Percentiles rank a stretch among this genome's conserved stretches.
Evolutionary conservation across 495 filamentous ascomycete species (phyloP).

Genomic region (Apodospora peruviana): DNA sequence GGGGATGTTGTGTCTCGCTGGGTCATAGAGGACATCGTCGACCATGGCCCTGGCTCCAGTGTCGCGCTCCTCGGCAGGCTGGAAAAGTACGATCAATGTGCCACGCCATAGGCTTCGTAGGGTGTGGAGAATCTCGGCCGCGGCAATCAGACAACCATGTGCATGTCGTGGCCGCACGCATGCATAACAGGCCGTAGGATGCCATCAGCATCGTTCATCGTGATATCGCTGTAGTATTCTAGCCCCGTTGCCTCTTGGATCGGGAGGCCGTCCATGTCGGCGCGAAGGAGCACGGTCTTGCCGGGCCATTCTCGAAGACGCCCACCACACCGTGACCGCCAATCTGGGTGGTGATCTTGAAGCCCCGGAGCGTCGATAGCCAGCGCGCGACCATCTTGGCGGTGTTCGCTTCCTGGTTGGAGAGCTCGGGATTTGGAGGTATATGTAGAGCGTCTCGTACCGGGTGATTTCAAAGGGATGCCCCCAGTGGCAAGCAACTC

Average conservation of each 20-base stretch:
- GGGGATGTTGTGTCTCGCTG: conserved; percentile 34
- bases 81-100: conserved; percentile 54
- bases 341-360: conserved; percentile 43
- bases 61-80: conserved; percentile 55
- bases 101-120: conserved; percentile 47
- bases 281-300: conserved; percentile 48
- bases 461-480: too few species aligned
- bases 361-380: conserved; percentile 35
- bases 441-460: too few species aligned
- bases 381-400: conserved; percentile 33
- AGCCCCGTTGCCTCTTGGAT: conserved; percentile 51
- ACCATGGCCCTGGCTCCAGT: conserved; percentile 56
- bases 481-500: too few species aligned
- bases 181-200: conserved; percentile 54
- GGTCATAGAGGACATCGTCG: conserved; percentile 53
- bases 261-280: conserved; percentile 60
- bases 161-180: conserved; percentile 63
- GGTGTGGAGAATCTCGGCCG: conserved; percentile 37
- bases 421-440: conserved; percentile 42
- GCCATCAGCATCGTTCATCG: conserved; percentile 38
- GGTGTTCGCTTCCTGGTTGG: conserved; percentile 42
- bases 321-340: conserved; percentile 54
- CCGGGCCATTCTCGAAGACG: conserved; percentile 54
- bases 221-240: conserved; percentile 46
- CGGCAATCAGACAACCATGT: conserved; percentile 50